Conservation (phyloP, 306 rosid species). For the Ceratonia siliqua region DNA sequence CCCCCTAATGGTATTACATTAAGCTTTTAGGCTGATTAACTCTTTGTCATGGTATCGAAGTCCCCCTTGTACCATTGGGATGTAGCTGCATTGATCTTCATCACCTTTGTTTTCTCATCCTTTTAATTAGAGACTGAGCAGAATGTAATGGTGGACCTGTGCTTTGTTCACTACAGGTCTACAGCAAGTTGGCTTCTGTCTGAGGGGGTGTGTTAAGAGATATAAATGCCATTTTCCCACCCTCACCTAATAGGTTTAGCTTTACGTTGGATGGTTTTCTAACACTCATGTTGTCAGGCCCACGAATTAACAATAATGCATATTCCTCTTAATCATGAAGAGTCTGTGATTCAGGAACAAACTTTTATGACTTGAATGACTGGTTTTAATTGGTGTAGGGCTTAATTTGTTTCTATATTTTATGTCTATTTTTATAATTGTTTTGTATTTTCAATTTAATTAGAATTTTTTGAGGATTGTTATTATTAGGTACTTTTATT, state of each 20-base stretch:
- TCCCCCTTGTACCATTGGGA: background rate
- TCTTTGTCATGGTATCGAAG: slow-evolving; percentile 18
- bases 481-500: background rate
- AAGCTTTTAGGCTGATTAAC: background rate
- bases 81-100: background rate
- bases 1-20: background rate
- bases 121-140: background rate
- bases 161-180: background rate
- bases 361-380: background rate
- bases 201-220: background rate
- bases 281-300: background rate
- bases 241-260: slow-evolving; percentile 10
- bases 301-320: background rate
- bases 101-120: background rate
- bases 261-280: slow-evolving; percentile 24
- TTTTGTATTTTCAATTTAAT: background rate
- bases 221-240: slow-evolving; percentile 24
- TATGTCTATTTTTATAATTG: background rate
- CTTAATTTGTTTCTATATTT: background rate
- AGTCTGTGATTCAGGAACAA: slow-evolving; percentile 17
- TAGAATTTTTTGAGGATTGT: background rate
- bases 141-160: background rate
- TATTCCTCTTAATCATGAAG: background rate
- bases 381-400: background rate
- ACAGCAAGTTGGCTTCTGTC: slow-evolving; percentile 5